Percentiles rank a stretch among this genome's conserved stretches.
Evolutionary conservation across 345 rosid species (phyloP).

Genomic region (Conringia planisiliqua): DNA sequence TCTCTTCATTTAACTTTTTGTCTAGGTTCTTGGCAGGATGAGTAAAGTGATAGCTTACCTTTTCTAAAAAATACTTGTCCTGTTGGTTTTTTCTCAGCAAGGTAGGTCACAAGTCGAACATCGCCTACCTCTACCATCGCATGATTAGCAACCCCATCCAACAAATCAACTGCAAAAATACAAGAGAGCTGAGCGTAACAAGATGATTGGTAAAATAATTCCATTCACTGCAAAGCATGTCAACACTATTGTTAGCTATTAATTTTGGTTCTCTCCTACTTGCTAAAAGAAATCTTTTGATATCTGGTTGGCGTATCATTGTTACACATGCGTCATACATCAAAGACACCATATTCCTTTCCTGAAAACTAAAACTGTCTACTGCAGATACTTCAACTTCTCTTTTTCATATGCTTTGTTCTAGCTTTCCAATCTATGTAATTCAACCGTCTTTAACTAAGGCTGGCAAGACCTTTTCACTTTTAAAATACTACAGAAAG

Average conservation of each 20-base stretch:
- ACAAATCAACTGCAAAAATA: slow-evolving; percentile 52
- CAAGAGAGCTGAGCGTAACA: slow-evolving; percentile 12
- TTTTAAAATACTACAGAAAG: neutral
- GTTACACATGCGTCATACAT: neutral
- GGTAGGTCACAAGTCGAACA: slow-evolving; percentile 55
- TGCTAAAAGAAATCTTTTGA: neutral
- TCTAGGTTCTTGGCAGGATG: slow-evolving; percentile 1
- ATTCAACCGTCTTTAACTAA: neutral
- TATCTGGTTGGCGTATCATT: slow-evolving; percentile 2
- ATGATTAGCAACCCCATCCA: slow-evolving; percentile 76
- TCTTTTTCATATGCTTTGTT: slow-evolving; percentile 1
- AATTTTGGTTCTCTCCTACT: neutral
- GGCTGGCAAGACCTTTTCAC: slow-evolving; percentile 1
- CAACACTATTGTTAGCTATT: neutral
- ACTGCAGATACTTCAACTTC: neutral
- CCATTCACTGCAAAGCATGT: slow-evolving; percentile 1
- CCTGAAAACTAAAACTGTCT: slow-evolving; percentile 1
- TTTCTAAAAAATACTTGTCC: slow-evolving; percentile 66
- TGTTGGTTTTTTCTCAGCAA: slow-evolving; percentile 80
- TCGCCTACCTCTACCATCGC: slow-evolving; percentile 83
- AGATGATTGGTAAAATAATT: slow-evolving; percentile 11
- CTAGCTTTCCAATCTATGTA: slow-evolving; percentile 8
- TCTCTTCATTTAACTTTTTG: neutral
- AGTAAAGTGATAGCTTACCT: slow-evolving; percentile 47
- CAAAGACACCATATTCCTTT: slow-evolving; percentile 1